Evolutionary conservation across 1,139 yeast genomes (phyloP), one percentile per base, ranked within the genome.

Genomic region (Debaryomyces coudertii): DNA sequence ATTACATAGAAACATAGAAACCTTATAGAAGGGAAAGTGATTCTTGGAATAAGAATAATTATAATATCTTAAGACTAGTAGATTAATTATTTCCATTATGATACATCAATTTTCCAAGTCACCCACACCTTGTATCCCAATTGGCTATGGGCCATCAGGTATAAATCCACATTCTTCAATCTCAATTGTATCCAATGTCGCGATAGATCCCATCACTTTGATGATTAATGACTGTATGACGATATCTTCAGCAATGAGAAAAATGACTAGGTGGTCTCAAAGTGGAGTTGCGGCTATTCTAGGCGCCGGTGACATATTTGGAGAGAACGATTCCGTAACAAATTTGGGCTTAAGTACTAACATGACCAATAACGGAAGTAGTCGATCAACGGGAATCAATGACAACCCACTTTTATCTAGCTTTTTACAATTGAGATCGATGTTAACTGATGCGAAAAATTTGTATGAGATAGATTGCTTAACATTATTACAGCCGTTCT

Each of bases 161-260:
- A 15, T 18, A 12, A 33, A 18, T 14, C 9, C 16, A 27, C 34
- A 22, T 16, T n/a, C 22, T 38, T n/a, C 25, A 2, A 28, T 7
- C 11, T 11, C 34, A 16, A 20, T 9, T 9, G 20, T 18, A 11
- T 20, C 24, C 9, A 47, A 27, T 9, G 66, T 61, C 9, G 73
- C 87, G 5, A 70, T 89, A 45, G 96, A 90, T 63, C 90, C 96
- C 12, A 80, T 87, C 50, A 87, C 96, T 4, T 81, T 92, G 54
- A 86, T 90, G 53, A 84, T 90, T 52, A 88, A 88, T 62, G 98
- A 93, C 69, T 90, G 97, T 63, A 86, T 90, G 63, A 76, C 85
- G 45, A 80, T 93, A 48, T 84, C 95, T 15, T 85, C 96, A 12
- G 93, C 95, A 25, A 90, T 93, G 97, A 77, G 99, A 44, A 92